Evolutionary conservation across 129 eudicot genomes (phyloP).

Genomic region (Artemisia tridentata): DNA sequence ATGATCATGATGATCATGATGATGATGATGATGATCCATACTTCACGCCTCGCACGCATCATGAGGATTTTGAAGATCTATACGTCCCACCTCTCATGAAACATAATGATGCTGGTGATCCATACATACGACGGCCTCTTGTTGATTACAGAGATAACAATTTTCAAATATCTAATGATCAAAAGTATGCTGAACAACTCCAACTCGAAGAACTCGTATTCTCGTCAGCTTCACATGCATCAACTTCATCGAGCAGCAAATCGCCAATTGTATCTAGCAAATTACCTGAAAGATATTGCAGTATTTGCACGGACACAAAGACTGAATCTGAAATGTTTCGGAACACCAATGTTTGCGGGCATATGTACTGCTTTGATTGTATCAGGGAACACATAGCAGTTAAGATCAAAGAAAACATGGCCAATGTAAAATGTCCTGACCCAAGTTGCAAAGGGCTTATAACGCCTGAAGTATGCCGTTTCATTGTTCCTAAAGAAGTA

Average conservation of each 20-base stretch:
- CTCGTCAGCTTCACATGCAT: conserved; percentile 1
- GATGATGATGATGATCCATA: too few species aligned
- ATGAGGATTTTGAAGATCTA: too few species aligned
- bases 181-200: conserved; percentile 30
- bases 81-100: too few species aligned
- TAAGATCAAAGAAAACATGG: conserved; percentile 34
- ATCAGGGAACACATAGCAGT: conserved; percentile 34
- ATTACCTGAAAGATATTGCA: conserved; percentile 22
- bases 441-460: conserved; percentile 19
- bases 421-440: conserved; percentile 33
- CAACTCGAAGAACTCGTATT: conserved; percentile 44
- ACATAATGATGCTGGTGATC: conserved; percentile 27
- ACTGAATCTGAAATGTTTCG: conserved; percentile 36
- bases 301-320: conserved; percentile 42
- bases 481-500: too few species aligned
- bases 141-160: conserved; percentile 27
- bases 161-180: conserved; percentile 35
- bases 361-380: conserved; percentile 42
- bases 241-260: too few species aligned
- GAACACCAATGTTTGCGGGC: conserved; percentile 34
- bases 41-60: neutral
- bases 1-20: too few species aligned
- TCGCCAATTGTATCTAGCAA: too few species aligned
- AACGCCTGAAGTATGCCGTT: too few species aligned
- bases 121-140: conserved; percentile 30